Conservation (phyloP, 257 asterid species). For the Haberlea rhodopensis region DNA sequence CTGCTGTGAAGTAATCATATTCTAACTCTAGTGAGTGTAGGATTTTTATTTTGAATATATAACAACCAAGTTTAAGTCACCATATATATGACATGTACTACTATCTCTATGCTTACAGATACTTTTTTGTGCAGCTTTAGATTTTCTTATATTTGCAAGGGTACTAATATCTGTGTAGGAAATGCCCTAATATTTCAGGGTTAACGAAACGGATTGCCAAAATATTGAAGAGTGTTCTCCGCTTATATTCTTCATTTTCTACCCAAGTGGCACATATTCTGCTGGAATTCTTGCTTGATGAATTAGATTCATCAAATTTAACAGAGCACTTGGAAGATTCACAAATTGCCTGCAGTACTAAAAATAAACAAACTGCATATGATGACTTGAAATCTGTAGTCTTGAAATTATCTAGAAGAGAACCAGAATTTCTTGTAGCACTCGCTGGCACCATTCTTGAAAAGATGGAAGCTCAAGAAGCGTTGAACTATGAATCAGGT, state of each 20-base stretch:
- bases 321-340: conserved; percentile 21
- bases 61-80: neutral
- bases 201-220: conserved; percentile 37
- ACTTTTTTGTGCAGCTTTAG: neutral
- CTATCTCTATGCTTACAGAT: no score
- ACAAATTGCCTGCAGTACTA: neutral
- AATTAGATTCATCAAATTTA: conserved; percentile 28
- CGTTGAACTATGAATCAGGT: conserved; percentile 46
- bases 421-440: conserved; percentile 57
- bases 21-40: conserved; percentile 26
- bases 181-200: conserved; percentile 31
- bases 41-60: neutral
- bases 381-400: conserved; percentile 75
- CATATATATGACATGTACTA: no score
- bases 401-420: conserved; percentile 60
- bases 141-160: neutral
- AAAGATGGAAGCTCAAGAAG: conserved; percentile 48
- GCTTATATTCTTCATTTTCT: conserved; percentile 42
- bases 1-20: conserved; percentile 26
- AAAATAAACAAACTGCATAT: conserved; percentile 29
- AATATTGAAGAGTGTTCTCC: conserved; percentile 33
- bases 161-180: neutral
- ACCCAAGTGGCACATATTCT: conserved; percentile 41
- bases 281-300: conserved; percentile 41
- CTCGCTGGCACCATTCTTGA: conserved; percentile 66